Percentiles rank a stretch among this genome's conserved stretches.
These are phyloP conservation scores for Saposhnikovia divaricata DNA, from an alignment of 129 eudicot genomes.

Conservation along the genomic window DNA sequence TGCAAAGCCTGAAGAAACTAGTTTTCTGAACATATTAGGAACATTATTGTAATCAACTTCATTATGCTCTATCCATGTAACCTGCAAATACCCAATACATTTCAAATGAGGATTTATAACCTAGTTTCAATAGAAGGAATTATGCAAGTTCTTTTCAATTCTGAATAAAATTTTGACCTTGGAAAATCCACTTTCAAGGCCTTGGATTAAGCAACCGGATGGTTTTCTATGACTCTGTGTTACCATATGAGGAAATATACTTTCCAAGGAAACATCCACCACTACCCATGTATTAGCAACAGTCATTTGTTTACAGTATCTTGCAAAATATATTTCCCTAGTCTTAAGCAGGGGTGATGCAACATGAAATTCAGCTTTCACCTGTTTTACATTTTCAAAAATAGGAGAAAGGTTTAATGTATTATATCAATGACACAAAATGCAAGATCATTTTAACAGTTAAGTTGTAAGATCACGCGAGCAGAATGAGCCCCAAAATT, in stretches of 20 bases:
- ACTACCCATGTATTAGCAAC: slow-evolving; percentile 33
- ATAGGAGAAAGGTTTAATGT: not conserved
- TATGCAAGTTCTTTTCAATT: not conserved
- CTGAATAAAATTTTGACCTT: slow-evolving; percentile 2
- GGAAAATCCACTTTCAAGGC: slow-evolving; percentile 27
- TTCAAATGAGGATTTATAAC: not conserved
- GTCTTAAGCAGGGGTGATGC: slow-evolving; percentile 36
- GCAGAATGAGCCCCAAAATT: not conserved
- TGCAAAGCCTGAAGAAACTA: slow-evolving; percentile 27
- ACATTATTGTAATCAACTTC: slow-evolving; percentile 8
- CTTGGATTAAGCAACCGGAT: slow-evolving; percentile 57
- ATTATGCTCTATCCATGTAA: slow-evolving; percentile 52
- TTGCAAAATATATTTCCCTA: slow-evolving; percentile 35
- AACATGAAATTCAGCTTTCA: slow-evolving; percentile 35
- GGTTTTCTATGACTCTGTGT: slow-evolving; percentile 33
- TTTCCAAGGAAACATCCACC: slow-evolving; percentile 47
- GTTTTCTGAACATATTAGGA: slow-evolving; percentile 20
- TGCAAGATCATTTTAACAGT: not conserved
- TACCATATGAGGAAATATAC: slow-evolving; percentile 18
- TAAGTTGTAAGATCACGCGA: not conserved
- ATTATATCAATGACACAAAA: not conserved
- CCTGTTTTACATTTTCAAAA: slow-evolving; percentile 16
- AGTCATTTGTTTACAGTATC: slow-evolving; percentile 33
- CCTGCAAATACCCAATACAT: slow-evolving; percentile 15
- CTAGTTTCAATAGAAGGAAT: not conserved